Conservation (phyloP, 495 filamentous ascomycete species). For the Aspergillus leporis region DNA sequence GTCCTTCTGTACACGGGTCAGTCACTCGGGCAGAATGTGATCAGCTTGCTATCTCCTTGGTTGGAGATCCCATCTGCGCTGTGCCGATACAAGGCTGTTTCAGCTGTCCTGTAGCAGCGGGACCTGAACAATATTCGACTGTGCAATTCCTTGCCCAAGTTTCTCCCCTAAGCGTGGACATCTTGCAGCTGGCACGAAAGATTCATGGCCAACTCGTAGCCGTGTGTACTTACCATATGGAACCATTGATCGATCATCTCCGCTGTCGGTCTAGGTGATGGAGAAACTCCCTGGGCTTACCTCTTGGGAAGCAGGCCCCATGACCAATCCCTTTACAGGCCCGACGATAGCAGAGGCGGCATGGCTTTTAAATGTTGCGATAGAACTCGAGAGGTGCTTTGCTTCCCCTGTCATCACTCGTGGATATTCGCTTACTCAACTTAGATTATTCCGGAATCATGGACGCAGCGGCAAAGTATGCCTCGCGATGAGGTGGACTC, state of each 20-base stretch:
- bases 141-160: slow-evolving; percentile 23
- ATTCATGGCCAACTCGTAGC: slow-evolving; percentile 18
- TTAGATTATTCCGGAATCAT: too few relatives aligned
- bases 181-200: slow-evolving; percentile 12
- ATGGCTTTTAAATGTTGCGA: too few relatives aligned
- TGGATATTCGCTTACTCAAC: too few relatives aligned
- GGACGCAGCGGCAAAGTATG: slow-evolving; percentile 11
- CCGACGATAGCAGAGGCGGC: too few relatives aligned
- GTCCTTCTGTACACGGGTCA: not conserved
- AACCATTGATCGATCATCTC: slow-evolving; percentile 15
- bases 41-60: not conserved
- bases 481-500: not conserved
- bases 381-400: too few relatives aligned
- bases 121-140: slow-evolving; percentile 13
- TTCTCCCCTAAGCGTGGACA: slow-evolving; percentile 18
- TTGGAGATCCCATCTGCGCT: not conserved
- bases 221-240: slow-evolving; percentile 20
- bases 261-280: slow-evolving; percentile 22
- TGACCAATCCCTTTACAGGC: slow-evolving; percentile 6
- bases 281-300: slow-evolving; percentile 20
- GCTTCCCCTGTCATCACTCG: too few relatives aligned
- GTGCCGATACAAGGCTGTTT: slow-evolving; percentile 23
- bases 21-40: not conserved
- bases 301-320: slow-evolving; percentile 12
- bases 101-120: slow-evolving; percentile 32